Base-by-base conservation (phyloP, 345 rosid species). In the Boechera stricta region DNA sequence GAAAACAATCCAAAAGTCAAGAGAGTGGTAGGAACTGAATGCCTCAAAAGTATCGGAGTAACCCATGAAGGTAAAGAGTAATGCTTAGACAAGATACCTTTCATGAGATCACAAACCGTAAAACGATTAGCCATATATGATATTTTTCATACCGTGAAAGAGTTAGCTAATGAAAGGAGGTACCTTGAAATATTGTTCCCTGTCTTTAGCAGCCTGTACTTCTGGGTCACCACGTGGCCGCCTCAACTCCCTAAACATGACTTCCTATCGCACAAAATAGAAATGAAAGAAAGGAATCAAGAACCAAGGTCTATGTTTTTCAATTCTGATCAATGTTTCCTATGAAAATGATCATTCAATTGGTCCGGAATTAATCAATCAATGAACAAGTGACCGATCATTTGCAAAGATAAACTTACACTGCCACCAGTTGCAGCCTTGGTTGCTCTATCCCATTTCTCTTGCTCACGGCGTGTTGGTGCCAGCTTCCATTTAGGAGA, bases 361-460 rank as follows among this genome's bases (percentile, higher is more conserved):
- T 16, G 52, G n/a, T 31, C 5, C 41, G 15, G 12, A 69, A 18
- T 64, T 41, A 54, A 77, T 45, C 41, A 45, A 70, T 6, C 39
- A 1, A 13, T 7, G 32, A 45, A 63, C 39, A 62, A 68, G 33
- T 31, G 48, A 42, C 13, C n/a, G 2, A 56, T 11, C 47, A 44
- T 54, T 16, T 29, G 64, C 64, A 66, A 45, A 21, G 55, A 18
- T 72, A 45, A 68, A 85, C 88, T 82, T 84, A 92, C 98, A 80
- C 87, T 90, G 75, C 98, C 95, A 53, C 89, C 89, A 53, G 92
- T 90, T 67, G 97, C 80, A 77, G 94, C 97, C 83, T 89, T 92
- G n/a, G 85, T 74, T 16, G 97, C 97, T 89, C 67, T 88, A 74
- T 92, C 98, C 98, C 98, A 94, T 81, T 92, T 94, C 16, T 88